Evolutionary conservation across 2,329 filamentous ascomycete species (phyloP).

Genomic region (Nothomitra cinnamomea): DNA sequence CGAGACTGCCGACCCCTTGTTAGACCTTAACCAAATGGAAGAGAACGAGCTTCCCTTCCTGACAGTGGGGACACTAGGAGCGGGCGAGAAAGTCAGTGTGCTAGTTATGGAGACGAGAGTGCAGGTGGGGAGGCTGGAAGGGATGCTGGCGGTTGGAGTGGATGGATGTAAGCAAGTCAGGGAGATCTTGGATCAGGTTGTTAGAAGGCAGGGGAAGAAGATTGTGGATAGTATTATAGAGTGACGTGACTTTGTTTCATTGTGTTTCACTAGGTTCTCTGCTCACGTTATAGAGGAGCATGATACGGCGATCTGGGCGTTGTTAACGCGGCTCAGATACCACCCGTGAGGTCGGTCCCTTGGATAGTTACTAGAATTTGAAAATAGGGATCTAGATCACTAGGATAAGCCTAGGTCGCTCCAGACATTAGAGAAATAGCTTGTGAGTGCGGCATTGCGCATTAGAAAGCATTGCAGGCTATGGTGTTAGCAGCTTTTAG

Average conservation of each 20-base stretch:
- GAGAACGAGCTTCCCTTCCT: slow-evolving; percentile 79
- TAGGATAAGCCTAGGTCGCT: too few species aligned
- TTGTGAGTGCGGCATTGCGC: too few species aligned
- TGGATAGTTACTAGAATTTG: too few species aligned
- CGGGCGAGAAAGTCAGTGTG: slow-evolving; percentile 57
- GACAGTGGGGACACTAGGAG: slow-evolving; percentile 67
- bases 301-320: too few species aligned
- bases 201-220: slow-evolving; percentile 51
- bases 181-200: slow-evolving; percentile 61
- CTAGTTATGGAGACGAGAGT: slow-evolving; percentile 77
- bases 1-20: slow-evolving; percentile 55
- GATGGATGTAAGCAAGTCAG: slow-evolving; percentile 82
- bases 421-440: too few species aligned
- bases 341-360: too few species aligned
- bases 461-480: too few species aligned
- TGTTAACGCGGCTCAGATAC: too few species aligned
- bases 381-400: too few species aligned
- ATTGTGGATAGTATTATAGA: slow-evolving; percentile 38
- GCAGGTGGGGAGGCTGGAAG: slow-evolving; percentile 66
- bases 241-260: not conserved
- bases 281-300: too few species aligned
- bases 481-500: too few species aligned
- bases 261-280: too few species aligned
- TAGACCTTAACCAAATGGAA: slow-evolving; percentile 65
- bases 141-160: slow-evolving; percentile 81